These are phyloP conservation scores for Lachnellula hyalina DNA, from an alignment of 2,329 filamentous ascomycete species.

Conservation along the genomic window DNA sequence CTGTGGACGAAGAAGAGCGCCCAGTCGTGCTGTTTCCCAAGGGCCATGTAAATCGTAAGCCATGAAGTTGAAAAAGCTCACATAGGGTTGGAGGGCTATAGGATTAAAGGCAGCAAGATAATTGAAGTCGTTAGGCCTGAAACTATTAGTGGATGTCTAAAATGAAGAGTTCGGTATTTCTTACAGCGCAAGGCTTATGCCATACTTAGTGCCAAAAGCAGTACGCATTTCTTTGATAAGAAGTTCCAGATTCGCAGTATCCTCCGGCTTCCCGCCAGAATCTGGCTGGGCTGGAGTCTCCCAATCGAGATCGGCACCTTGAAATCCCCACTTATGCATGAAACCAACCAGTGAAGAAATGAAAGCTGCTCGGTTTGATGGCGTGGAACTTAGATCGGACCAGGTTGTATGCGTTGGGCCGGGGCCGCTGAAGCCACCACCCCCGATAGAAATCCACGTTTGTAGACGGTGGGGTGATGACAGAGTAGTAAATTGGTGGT, in stretches of 20 bases:
- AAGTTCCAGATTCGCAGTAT: constrained; percentile 34
- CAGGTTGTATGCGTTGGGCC: constrained; percentile 29
- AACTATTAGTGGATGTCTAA: background rate
- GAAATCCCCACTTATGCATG: constrained; percentile 35
- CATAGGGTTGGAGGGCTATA: constrained; percentile 18
- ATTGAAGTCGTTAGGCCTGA: constrained; percentile 29
- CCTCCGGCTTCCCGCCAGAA: constrained; percentile 33
- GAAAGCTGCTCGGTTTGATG: constrained; percentile 32
- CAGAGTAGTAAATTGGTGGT: constrained; percentile 27
- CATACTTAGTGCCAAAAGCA: constrained; percentile 34
- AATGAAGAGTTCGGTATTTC: background rate
- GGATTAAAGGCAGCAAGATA: constrained; percentile 32
- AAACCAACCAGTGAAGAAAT: constrained; percentile 33
- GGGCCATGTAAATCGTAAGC: constrained; percentile 36
- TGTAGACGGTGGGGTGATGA: constrained; percentile 30
- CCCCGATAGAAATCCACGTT: constrained; percentile 36
- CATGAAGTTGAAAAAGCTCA: constrained; percentile 34
- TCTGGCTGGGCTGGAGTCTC: constrained; percentile 37
- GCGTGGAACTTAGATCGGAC: constrained; percentile 25
- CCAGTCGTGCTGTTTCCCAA: constrained; percentile 36
- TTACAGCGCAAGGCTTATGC: constrained; percentile 38
- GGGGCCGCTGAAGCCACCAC: constrained; percentile 31
- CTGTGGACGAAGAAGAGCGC: constrained; percentile 34
- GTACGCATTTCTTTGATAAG: constrained; percentile 27
- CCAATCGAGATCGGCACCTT: constrained; percentile 44